phyloP scores from a whole-genome alignment of 2,329 filamentous ascomycete genomes.

The Penicillium sp. region DNA sequence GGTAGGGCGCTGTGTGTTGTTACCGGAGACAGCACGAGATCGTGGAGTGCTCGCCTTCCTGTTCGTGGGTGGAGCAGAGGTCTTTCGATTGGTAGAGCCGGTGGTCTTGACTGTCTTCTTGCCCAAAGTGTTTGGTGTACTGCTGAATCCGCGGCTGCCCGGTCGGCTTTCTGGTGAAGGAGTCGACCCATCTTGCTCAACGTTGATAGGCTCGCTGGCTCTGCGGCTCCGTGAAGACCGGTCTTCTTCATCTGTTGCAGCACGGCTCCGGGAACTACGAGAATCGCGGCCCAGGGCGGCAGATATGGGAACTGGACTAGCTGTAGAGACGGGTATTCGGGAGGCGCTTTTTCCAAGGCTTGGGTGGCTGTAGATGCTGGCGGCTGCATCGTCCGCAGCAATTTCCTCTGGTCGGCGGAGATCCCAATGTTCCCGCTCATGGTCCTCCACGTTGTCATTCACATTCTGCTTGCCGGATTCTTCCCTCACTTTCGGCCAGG shows the following conservation, averaged over 20 bases:
- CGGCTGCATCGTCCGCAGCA: conserved; percentile 49
- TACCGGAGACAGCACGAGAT: conserved; percentile 34
- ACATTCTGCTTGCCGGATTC: conserved; percentile 40
- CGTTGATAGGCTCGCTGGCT: conserved; percentile 56
- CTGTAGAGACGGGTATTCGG: conserved; percentile 80
- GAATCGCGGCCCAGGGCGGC: conserved; percentile 65
- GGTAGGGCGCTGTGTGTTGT: conserved; percentile 53
- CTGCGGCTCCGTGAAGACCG: conserved; percentile 57
- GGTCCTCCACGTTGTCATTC: conserved; percentile 38
- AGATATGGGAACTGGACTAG: conserved; percentile 69
- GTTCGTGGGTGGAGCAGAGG: conserved; percentile 37
- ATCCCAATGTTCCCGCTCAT: conserved; percentile 62
- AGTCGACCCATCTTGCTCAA: conserved; percentile 25
- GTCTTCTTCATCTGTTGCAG: conserved; percentile 57
- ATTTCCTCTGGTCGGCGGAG: conserved; percentile 75
- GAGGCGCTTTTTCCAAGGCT: conserved; percentile 63
- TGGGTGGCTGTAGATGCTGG: conserved; percentile 54
- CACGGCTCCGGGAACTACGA: conserved; percentile 59
- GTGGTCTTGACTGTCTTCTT: conserved; percentile 33
- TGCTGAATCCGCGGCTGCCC: conserved; percentile 30
- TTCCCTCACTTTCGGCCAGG: conserved; percentile 36
- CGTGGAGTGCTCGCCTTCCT: conserved; percentile 41
- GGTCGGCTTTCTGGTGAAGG: conserved; percentile 32
- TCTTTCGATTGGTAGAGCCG: conserved; percentile 35
- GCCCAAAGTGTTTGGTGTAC: conserved; percentile 26